Conservation (phyloP, 768 basidiomycete species). For the Scleroderma citrinum region DNA sequence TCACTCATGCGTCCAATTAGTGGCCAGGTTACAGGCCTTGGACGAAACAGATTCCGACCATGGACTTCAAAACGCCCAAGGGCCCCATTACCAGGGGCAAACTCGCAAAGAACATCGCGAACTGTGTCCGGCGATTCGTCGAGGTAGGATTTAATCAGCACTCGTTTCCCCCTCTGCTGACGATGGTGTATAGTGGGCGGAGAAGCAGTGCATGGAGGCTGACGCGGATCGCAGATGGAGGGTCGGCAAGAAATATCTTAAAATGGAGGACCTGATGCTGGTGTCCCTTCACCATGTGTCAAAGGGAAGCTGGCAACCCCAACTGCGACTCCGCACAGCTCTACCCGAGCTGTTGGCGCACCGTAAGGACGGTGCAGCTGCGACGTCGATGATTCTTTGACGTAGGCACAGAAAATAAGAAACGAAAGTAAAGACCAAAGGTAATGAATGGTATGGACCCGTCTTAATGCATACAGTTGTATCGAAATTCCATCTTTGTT, state of each 20-base stretch:
- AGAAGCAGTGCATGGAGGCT: slow-evolving; percentile 52
- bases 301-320: slow-evolving; percentile 79
- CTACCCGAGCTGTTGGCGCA: not conserved
- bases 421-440: not conserved
- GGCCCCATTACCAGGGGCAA: slow-evolving; percentile 72
- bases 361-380: not conserved
- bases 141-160: slow-evolving; percentile 31
- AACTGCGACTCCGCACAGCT: slow-evolving; percentile 45
- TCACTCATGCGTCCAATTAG: slow-evolving; percentile 28
- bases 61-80: slow-evolving; percentile 74
- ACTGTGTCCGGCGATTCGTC: slow-evolving; percentile 67
- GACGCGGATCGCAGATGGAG: slow-evolving; percentile 57
- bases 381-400: slow-evolving; percentile 1
- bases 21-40: slow-evolving; percentile 78
- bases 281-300: slow-evolving; percentile 81
- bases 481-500: no score
- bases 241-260: slow-evolving; percentile 53
- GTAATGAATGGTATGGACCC: not conserved
- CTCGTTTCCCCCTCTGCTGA: slow-evolving; percentile 1
- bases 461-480: no score
- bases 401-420: no score
- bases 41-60: slow-evolving; percentile 78
- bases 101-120: slow-evolving; percentile 74
- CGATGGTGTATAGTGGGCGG: slow-evolving; percentile 38
- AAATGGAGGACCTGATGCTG: slow-evolving; percentile 60